These are phyloP conservation scores for Hericium coralloides DNA, from an alignment of 768 basidiomycete species.

Conservation along the genomic window DNA sequence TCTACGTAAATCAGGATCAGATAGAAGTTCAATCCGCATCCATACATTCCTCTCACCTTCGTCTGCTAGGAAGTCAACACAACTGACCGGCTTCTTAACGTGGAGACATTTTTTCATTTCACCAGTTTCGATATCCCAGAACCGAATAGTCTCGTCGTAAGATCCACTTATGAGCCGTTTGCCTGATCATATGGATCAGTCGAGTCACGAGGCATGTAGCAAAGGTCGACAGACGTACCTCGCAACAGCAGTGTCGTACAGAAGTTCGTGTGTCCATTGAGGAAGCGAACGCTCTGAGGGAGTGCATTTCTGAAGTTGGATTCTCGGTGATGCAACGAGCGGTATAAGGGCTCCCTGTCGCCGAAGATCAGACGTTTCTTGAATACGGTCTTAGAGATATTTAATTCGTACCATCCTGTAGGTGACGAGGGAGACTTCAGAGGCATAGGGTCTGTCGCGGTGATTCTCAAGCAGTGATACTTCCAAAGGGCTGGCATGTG, in stretches of 20 bases:
- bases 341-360: conserved; percentile 58
- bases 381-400: conserved; percentile 5
- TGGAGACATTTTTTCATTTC: conserved; percentile 66
- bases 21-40: neutral
- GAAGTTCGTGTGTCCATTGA: conserved; percentile 80
- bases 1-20: conserved; percentile 29
- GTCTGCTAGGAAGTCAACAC: conserved; percentile 77
- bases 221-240: conserved; percentile 20
- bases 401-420: conserved; percentile 56
- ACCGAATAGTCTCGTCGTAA: conserved; percentile 87
- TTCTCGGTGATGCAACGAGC: conserved; percentile 77
- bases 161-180: conserved; percentile 82
- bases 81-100: conserved; percentile 87
- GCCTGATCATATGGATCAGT: conserved; percentile 26
- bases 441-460: conserved; percentile 61
- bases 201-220: neutral
- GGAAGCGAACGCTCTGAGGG: conserved; percentile 69
- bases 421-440: conserved; percentile 52
- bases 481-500: conserved; percentile 70
- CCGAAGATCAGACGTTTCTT: neutral
- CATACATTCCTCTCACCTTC: conserved; percentile 41
- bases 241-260: conserved; percentile 74
- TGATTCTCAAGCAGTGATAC: conserved; percentile 65
- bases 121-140: conserved; percentile 76
- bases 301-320: conserved; percentile 71